phyloP scores from a whole-genome alignment of 306 rosid species.

The Vachellia pachyceras region DNA sequence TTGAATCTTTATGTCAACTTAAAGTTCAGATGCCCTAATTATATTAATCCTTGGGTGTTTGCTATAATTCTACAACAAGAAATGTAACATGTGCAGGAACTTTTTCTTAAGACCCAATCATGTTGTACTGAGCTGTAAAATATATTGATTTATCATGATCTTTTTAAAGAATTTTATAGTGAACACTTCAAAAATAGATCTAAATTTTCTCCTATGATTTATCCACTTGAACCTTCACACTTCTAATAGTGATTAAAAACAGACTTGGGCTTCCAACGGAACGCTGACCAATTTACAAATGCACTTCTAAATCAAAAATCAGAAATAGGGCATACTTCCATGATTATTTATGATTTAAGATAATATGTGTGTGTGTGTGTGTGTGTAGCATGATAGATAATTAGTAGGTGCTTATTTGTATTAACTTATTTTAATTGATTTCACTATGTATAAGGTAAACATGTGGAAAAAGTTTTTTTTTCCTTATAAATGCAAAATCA shows the following conservation, averaged over 20 bases:
- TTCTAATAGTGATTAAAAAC: too few relatives aligned
- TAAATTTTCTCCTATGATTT: background rate
- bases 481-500: too few relatives aligned
- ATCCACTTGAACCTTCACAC: background rate
- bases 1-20: slow-evolving; percentile 33
- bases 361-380: too few relatives aligned
- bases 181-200: background rate
- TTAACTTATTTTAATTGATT: too few relatives aligned
- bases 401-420: too few relatives aligned
- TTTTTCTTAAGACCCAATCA: background rate
- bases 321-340: background rate
- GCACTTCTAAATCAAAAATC: background rate
- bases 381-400: too few relatives aligned
- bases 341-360: background rate
- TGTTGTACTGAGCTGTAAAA: background rate
- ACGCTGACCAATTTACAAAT: background rate
- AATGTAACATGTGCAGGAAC: background rate
- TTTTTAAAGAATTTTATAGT: background rate
- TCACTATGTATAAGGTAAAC: too few relatives aligned
- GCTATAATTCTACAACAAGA: background rate
- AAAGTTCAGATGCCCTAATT: slow-evolving; percentile 18
- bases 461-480: too few relatives aligned
- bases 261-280: background rate
- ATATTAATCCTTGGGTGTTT: background rate
- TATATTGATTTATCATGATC: background rate